Evolutionary conservation across 257 asterid species (phyloP), one percentile per base, ranked within the genome.

Genomic region (Solanum phureja): DNA sequence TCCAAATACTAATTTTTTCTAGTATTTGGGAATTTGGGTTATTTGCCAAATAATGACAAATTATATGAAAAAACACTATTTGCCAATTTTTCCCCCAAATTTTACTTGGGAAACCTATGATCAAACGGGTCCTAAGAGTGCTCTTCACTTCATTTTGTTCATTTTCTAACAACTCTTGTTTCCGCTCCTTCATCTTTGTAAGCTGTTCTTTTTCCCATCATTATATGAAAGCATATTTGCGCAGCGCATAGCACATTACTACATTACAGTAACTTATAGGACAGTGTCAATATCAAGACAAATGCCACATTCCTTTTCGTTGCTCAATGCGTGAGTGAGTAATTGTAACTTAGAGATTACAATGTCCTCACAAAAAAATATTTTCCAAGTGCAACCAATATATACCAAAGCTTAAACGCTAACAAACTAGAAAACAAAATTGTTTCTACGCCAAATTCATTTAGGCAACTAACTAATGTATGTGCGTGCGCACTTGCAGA

Each of bases 351-450:
- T 46, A 5, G 3, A 46, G 16, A 31, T 49, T 29, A 82, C 71
- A 49, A 49, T 82, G 42, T 27, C 69, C 68, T 29, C 69, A 31
- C 69, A 82, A 29, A 49, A 10, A 5, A 49, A 1, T n/a, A 49
- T 40, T 29, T 31, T 29, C 16, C 69, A 19, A 31, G 68, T 82
- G 84, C 75, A 86, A 84, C 90, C 86, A 86, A 84, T 83, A 88
- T 87, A 75, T 81, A 89, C 90, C 86, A 89, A 88, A 88, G 86
- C 68, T 44, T 52, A 33, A 85, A 40, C 46, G 42, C 83, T 86
- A 83, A 73, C 33, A 71, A 66, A 23, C 89, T 79, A 64, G 52
- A 46, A 79, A 90, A 89, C 90, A 91, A 92, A 92, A 90, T 11
- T 90, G 92, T 76, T 84, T 77, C 89, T 89, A 44, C 10, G 69